phyloP scores from a whole-genome alignment of 139 green algal species.

The Diplosphaera chodatii region DNA sequence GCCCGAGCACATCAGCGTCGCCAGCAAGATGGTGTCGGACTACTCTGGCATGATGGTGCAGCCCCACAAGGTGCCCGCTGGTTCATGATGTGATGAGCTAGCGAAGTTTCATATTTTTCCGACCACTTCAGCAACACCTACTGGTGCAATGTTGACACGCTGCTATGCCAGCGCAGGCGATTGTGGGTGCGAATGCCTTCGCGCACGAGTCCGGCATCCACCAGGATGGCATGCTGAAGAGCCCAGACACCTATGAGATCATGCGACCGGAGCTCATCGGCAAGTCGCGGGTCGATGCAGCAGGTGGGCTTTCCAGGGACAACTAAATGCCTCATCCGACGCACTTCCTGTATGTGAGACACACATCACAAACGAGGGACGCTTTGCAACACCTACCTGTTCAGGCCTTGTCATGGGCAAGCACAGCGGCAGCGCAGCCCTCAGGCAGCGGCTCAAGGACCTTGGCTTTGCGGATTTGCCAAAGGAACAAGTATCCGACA shows the following conservation, averaged over 20 bases:
- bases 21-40: constrained; percentile 88
- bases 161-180: constrained; percentile 57
- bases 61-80: constrained; percentile 97
- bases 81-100: no score
- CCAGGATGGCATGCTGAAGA: constrained; percentile 85
- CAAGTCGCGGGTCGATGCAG: constrained; percentile 19
- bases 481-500: constrained; percentile 70
- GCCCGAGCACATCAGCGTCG: constrained; percentile 81
- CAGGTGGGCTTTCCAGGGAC: no score
- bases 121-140: no score
- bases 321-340: no score
- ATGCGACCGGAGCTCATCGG: constrained; percentile 96
- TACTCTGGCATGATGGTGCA: constrained; percentile 90
- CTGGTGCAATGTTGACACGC: no score
- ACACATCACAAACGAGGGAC: no score
- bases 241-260: constrained; percentile 92
- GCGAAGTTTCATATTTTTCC: no score
- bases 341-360: no score
- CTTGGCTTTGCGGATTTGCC: constrained; percentile 79
- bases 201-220: constrained; percentile 96
- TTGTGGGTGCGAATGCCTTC: constrained; percentile 99
- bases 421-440: constrained; percentile 78
- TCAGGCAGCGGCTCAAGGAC: constrained; percentile 61
- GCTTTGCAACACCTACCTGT: no score
- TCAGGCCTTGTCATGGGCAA: constrained; percentile 47